Base-by-base conservation (phyloP, 257 asterid species). In the Salvia miltiorrhiza region DNA sequence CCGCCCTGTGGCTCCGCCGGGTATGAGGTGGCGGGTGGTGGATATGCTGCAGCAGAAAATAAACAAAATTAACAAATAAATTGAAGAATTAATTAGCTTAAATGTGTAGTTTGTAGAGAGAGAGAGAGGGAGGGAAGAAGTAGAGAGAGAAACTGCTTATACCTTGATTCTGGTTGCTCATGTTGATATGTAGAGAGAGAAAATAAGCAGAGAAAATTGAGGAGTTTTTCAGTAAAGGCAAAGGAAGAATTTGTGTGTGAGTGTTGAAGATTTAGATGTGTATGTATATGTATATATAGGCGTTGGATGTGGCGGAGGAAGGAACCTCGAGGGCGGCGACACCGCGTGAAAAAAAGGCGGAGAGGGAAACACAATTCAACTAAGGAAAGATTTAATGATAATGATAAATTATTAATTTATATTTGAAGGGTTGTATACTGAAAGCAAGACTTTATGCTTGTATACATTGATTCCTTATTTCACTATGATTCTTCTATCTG, bases 1-100 rank as follows among this genome's bases (percentile, higher is more conserved):
- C 75, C 78, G 8, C 74, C 79, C 61, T 71, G 81, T 12, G 79
- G 65, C 77, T 81, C 83, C 63, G 75, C 70, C 21, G 82, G 70
- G 78, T 75, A 63, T 9, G 73, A 52, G 41, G 76, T 49, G 74
- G 76, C 72, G 3, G 80, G 75, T 5, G 84, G 78, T 4, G 82
- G 81, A 49, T 79, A 73, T 17, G 82, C 73, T 49, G 72, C 75
- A 65, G 14, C 28, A 44, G 17, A 62, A 61, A 10, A 24, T 1
- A 20, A 53, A 12, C 16, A 5, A 0, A 52, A 30, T 35, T 1
- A 35, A 2, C 2, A 53, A 28, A 6, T 44, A 4, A 14, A 10
- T 5, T 12, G 1, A 33, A 50, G 16, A 44, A 7, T 35, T 9
- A 35, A 69, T 50, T 65, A 3, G 0, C 0, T 19, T 19, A n/a